Percentiles rank a stretch among this genome's conserved stretches.
Evolutionary conservation across 2,329 filamentous ascomycete species (phyloP).

Genomic region (Claviceps sp.): DNA sequence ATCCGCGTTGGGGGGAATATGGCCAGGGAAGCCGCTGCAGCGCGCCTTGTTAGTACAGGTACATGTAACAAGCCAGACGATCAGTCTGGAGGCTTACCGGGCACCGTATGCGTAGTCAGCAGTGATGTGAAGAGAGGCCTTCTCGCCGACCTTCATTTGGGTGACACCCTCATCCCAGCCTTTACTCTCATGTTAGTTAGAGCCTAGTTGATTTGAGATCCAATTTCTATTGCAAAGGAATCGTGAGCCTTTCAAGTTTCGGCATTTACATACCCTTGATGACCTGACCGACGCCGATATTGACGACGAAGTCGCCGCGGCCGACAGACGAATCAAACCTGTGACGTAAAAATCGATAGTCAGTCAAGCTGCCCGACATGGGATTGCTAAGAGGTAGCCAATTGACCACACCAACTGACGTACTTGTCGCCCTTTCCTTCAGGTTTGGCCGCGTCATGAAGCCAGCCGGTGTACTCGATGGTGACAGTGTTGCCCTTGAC

Average conservation of each 20-base stretch:
- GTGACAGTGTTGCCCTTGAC: conserved; percentile 56
- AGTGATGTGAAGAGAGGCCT: conserved; percentile 70
- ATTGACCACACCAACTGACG: conserved; percentile 17
- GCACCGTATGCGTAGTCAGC: conserved; percentile 14
- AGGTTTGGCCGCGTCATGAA: conserved; percentile 52
- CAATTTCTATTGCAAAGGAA: background rate
- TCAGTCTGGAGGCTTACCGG: conserved; percentile 37
- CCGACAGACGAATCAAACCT: conserved; percentile 85
- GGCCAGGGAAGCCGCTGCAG: conserved; percentile 59
- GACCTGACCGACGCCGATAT: conserved; percentile 71
- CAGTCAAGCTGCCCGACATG: background rate
- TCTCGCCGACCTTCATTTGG: conserved; percentile 83
- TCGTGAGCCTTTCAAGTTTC: too few species aligned
- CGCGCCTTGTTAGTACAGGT: background rate
- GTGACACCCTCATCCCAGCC: conserved; percentile 78
- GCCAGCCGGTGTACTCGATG: conserved; percentile 85
- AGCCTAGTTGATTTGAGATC: background rate
- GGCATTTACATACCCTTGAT: conserved; percentile 55
- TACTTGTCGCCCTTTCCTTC: conserved; percentile 61
- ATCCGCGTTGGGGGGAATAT: conserved; percentile 44
- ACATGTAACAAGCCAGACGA: background rate
- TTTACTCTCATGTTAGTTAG: conserved; percentile 18
- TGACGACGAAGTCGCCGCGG: conserved; percentile 60
- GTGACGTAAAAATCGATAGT: background rate
- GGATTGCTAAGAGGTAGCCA: background rate